These are phyloP conservation scores for Fusarium pseudoanthophilum DNA, from an alignment of 2,329 filamentous ascomycete genomes.

Conservation along the genomic window DNA sequence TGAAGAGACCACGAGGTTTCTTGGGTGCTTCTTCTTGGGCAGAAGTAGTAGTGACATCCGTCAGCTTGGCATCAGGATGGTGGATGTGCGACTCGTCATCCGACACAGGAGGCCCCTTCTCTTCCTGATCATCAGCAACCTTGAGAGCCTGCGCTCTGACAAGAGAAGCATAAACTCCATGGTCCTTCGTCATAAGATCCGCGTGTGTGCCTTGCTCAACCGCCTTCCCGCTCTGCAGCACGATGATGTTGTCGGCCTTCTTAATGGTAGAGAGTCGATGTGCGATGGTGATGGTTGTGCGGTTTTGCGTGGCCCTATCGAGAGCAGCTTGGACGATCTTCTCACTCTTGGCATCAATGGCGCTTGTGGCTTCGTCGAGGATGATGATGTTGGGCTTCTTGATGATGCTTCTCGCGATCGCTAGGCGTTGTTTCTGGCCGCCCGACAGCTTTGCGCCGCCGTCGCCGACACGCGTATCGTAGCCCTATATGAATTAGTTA, in stretches of 20 bases:
- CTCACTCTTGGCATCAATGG: slow-evolving; percentile 54
- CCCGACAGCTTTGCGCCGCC: slow-evolving; percentile 68
- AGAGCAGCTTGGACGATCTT: slow-evolving; percentile 58
- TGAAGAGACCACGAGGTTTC: slow-evolving; percentile 4
- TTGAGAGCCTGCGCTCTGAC: slow-evolving; percentile 40
- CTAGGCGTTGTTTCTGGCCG: slow-evolving; percentile 66
- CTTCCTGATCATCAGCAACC: neutral
- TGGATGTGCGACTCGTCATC: slow-evolving; percentile 4
- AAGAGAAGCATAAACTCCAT: slow-evolving; percentile 38
- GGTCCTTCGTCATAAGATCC: slow-evolving; percentile 63
- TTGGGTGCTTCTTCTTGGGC: neutral
- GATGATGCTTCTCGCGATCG: slow-evolving; percentile 65
- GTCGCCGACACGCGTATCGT: slow-evolving; percentile 60
- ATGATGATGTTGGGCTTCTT: slow-evolving; percentile 69
- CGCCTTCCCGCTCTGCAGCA: slow-evolving; percentile 68
- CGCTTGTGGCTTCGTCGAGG: slow-evolving; percentile 74
- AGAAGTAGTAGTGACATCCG: fast-evolving
- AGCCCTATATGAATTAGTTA: slow-evolving; percentile 47
- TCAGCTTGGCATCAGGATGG: neutral
- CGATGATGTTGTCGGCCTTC: slow-evolving; percentile 73
- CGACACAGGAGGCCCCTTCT: neutral
- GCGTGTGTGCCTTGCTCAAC: slow-evolving; percentile 72
- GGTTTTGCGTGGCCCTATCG: slow-evolving; percentile 48
- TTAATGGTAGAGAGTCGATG: slow-evolving; percentile 69
- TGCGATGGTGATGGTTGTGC: slow-evolving; percentile 76